These are phyloP conservation scores for Trichoderma guizhouense DNA, from an alignment of 2,329 filamentous ascomycete genomes.

Conservation along the genomic window DNA sequence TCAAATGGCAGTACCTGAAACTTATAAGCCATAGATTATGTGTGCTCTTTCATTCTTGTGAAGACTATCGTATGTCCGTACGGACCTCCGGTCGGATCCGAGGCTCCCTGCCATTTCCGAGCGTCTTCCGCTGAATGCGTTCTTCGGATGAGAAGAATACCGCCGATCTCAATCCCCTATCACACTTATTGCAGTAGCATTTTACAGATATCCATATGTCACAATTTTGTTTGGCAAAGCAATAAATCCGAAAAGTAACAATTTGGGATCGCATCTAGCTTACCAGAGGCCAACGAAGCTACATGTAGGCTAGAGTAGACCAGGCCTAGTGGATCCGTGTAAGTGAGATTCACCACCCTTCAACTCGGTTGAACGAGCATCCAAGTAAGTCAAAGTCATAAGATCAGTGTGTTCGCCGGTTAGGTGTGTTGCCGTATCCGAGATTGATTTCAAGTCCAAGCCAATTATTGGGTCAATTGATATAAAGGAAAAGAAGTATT, in stretches of 20 bases:
- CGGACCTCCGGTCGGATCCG: constrained; percentile 6
- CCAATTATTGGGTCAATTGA: neutral
- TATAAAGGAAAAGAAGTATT: neutral
- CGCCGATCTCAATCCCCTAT: neutral
- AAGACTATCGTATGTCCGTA: neutral
- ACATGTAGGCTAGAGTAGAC: neutral
- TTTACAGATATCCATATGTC: neutral
- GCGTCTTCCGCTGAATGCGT: neutral
- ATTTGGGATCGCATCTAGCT: neutral
- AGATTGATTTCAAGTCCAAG: neutral
- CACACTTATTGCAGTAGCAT: neutral
- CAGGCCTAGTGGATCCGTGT: neutral
- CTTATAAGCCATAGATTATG: neutral
- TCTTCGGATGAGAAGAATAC: neutral
- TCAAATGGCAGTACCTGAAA: neutral
- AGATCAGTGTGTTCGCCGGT: neutral
- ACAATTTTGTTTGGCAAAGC: neutral
- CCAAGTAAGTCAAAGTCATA: neutral
- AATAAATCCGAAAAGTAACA: neutral
- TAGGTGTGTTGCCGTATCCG: neutral
- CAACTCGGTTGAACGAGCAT: neutral
- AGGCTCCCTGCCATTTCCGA: neutral
- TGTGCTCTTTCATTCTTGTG: neutral
- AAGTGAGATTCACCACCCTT: neutral
- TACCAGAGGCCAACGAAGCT: neutral